phyloP scores from a whole-genome alignment of 306 rosid genomes.

The Ziziphus jujuba region DNA sequence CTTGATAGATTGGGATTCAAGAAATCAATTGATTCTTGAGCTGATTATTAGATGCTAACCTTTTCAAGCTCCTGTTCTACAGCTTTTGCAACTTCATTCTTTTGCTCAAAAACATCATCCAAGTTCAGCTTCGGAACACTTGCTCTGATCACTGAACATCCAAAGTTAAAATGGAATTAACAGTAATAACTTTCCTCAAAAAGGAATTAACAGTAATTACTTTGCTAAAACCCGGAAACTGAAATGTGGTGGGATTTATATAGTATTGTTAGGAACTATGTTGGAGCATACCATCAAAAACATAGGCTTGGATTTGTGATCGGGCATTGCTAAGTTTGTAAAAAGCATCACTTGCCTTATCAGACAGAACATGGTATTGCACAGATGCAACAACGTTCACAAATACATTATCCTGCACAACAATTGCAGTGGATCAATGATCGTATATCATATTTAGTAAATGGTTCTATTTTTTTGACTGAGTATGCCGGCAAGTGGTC shows the following conservation, averaged over 20 bases:
- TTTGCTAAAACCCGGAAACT: background rate
- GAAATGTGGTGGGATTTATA: background rate
- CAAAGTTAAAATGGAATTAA: background rate
- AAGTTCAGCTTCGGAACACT: slow-evolving; percentile 21
- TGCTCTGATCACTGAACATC: slow-evolving; percentile 22
- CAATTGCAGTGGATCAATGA: background rate
- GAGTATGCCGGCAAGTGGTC: too few relatives aligned
- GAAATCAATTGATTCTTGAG: background rate
- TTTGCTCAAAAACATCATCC: slow-evolving; percentile 22
- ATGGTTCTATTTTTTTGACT: too few relatives aligned
- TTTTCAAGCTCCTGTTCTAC: slow-evolving; percentile 28
- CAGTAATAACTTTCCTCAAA: too few relatives aligned
- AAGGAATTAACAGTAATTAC: background rate
- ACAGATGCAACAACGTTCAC: slow-evolving; percentile 21
- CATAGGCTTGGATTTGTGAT: slow-evolving; percentile 29
- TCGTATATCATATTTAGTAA: background rate
- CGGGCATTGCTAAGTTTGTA: slow-evolving; percentile 23
- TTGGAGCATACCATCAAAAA: slow-evolving; percentile 15
- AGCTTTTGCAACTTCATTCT: slow-evolving; percentile 21
- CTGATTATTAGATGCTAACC: background rate
- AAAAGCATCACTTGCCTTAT: slow-evolving; percentile 21
- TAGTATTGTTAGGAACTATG: background rate
- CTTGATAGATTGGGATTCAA: background rate
- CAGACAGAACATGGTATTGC: slow-evolving; percentile 12
- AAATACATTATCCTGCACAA: slow-evolving; percentile 23